Evolutionary conservation across 352 stramenopile species (phyloP), one percentile per base, ranked within the genome.

Genomic region (Salisapilia sapeloensis): DNA sequence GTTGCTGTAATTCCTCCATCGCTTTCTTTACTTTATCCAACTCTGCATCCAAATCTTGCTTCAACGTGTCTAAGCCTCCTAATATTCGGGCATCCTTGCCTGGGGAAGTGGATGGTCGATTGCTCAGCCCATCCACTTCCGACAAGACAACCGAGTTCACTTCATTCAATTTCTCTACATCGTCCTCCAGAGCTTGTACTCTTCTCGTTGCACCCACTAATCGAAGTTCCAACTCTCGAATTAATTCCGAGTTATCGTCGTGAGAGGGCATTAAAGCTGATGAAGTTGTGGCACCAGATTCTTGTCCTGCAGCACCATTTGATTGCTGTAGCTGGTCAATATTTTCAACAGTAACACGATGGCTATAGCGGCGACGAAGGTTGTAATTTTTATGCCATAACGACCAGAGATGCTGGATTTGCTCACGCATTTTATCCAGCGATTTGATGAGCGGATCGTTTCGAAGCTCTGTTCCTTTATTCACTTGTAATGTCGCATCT

Each of bases 361-460:
- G 29, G 24, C 33, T 44, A 8, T 28, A 40, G 11, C 35, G 46
- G 18, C 39, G 48, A 5, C 57, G 44, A 26, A 37, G 44, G 19
- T 56, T 70, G 33, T 60, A 64, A 43, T 83, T 83, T 11, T 60
- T 43, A 41, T 83, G 62, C 67, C 67, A 80, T 42, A 75, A 55
- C 6, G 58, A 69, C 53, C 51, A 78, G 14, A 83, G 26, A 7
- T 37, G 40, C 38, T 80, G 60, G 12, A 83, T 35, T 52, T 66
- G 29, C 38, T 83, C 61, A 12, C 57, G 56, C 57, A 79, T 77
- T 0, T 33, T 29, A 24, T 84, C 61, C 7, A 84, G 38, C 18
- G 48, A 47, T 44, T 81, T 84, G 49, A 80, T 60, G 16, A 83
- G 35, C 16, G 64, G 61, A n/a, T 83, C 64, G 37, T 79, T 79